These are phyloP conservation scores for Pseudogymnoascus sp. DNA, from an alignment of 2,329 filamentous ascomycete species.

Conservation along the genomic window DNA sequence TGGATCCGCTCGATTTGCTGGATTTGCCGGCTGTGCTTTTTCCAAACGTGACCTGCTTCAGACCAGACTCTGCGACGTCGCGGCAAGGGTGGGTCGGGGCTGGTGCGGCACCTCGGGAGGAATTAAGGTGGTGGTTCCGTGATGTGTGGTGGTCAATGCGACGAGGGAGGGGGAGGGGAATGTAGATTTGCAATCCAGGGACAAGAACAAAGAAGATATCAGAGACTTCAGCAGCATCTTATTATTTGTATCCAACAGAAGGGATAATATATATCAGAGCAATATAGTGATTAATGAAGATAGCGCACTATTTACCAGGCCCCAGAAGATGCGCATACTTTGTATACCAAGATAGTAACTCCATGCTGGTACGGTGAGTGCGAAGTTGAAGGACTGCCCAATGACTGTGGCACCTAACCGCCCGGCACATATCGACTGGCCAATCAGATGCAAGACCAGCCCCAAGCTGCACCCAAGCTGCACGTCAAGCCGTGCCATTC, in stretches of 20 bases:
- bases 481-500: slow-evolving; percentile 8
- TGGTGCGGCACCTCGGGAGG: slow-evolving; percentile 2
- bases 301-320: not conserved
- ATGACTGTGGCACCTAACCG: slow-evolving; percentile 3
- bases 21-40: not conserved
- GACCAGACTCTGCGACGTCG: slow-evolving; percentile 4
- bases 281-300: not conserved
- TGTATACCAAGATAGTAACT: slow-evolving; percentile 2
- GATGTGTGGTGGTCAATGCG: slow-evolving; percentile 4
- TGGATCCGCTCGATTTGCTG: not conserved
- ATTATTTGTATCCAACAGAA: not conserved
- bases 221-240: not conserved
- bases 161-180: not conserved
- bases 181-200: not conserved
- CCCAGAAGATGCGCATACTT: not conserved
- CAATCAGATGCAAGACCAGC: not conserved
- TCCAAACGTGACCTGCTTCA: slow-evolving; percentile 6
- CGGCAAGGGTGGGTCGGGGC: slow-evolving; percentile 4
- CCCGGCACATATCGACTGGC: not conserved
- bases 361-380: not conserved
- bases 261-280: not conserved
- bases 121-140: slow-evolving; percentile 1
- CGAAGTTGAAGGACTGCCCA: not conserved
- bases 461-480: slow-evolving; percentile 1
- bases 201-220: not conserved